Percentiles rank a stretch among this genome's conserved stretches.
These are phyloP conservation scores for Albatrellus sp. DNA, from an alignment of 1,284 basidiomycete genomes.

Conservation along the genomic window DNA sequence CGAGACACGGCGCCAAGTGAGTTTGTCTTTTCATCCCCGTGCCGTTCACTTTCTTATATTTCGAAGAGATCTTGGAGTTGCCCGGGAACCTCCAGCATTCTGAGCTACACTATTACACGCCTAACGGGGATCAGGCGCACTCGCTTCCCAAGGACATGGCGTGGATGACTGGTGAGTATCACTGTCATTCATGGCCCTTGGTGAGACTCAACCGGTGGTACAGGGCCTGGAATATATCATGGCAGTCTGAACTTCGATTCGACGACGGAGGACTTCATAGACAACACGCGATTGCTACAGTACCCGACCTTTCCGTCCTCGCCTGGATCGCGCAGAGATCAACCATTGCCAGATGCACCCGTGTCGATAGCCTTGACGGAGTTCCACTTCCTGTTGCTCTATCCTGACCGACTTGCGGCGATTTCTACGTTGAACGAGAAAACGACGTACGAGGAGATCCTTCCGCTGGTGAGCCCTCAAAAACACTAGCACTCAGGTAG, in stretches of 20 bases:
- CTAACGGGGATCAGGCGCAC: constrained; percentile 54
- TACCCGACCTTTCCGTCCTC: constrained; percentile 36
- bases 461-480: constrained; percentile 56
- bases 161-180: constrained; percentile 73
- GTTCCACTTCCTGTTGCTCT: constrained; percentile 87
- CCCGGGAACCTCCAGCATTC: constrained; percentile 67
- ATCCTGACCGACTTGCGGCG: constrained; percentile 68
- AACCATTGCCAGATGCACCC: constrained; percentile 29
- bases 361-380: constrained; percentile 78
- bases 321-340: constrained; percentile 12
- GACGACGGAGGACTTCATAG: constrained; percentile 64
- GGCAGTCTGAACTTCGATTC: constrained; percentile 61
- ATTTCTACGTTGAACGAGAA: constrained; percentile 77
- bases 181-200: constrained; percentile 9
- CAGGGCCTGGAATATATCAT: constrained; percentile 79
- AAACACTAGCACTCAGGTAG: background rate
- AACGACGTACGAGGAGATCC: constrained; percentile 71
- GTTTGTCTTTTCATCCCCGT: constrained; percentile 18
- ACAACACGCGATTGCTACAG: constrained; percentile 60
- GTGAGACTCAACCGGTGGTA: background rate
- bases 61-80: constrained; percentile 73
- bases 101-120: constrained; percentile 68
- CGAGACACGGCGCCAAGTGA: constrained; percentile 69
- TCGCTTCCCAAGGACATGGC: constrained; percentile 62
- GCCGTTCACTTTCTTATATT: constrained; percentile 13